Evolutionary conservation across 345 rosid genomes (phyloP).

Genomic region (Arabis hirsuta): DNA sequence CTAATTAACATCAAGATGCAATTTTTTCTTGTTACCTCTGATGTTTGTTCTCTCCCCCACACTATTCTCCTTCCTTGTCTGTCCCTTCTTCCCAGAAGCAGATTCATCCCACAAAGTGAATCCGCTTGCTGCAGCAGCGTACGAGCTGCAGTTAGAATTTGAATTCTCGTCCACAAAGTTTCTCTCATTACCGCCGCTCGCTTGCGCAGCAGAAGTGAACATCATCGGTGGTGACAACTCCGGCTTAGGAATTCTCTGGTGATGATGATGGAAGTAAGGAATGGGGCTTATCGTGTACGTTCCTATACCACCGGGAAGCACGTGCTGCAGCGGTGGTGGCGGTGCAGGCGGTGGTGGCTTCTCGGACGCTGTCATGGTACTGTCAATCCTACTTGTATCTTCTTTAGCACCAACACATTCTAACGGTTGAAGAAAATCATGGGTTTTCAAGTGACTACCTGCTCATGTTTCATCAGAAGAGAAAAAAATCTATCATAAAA

Average conservation of each 20-base stretch:
- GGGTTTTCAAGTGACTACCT: conserved; percentile 71
- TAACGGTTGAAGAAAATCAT: conserved; percentile 78
- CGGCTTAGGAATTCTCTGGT: conserved; percentile 62
- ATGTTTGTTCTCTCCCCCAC: conserved; percentile 49
- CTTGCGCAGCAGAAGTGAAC: conserved; percentile 45
- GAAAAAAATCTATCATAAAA: too few relatives aligned
- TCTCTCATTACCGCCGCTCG: conserved; percentile 61
- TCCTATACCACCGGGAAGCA: conserved; percentile 94
- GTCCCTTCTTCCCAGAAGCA: conserved; percentile 69
- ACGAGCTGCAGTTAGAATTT: conserved; percentile 71
- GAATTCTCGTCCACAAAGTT: conserved; percentile 68
- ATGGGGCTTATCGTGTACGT: conserved; percentile 81
- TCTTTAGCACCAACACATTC: conserved; percentile 66
- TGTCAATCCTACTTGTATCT: conserved; percentile 49
- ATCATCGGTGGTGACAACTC: conserved; percentile 58
- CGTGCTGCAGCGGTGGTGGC: conserved; percentile 53
- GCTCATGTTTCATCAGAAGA: conserved; percentile 29
- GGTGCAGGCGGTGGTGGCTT: conserved; percentile 67
- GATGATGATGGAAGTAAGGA: conserved; percentile 59
- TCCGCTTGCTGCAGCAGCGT: conserved; percentile 62
- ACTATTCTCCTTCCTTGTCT: conserved; percentile 88
- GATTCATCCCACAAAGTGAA: conserved; percentile 89
- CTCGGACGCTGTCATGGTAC: conserved; percentile 47
- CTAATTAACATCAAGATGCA: conserved; percentile 10
- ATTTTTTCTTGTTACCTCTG: conserved; percentile 28